phyloP scores from a whole-genome alignment of 1,284 basidiomycete species.

The Gomphus sp. region DNA sequence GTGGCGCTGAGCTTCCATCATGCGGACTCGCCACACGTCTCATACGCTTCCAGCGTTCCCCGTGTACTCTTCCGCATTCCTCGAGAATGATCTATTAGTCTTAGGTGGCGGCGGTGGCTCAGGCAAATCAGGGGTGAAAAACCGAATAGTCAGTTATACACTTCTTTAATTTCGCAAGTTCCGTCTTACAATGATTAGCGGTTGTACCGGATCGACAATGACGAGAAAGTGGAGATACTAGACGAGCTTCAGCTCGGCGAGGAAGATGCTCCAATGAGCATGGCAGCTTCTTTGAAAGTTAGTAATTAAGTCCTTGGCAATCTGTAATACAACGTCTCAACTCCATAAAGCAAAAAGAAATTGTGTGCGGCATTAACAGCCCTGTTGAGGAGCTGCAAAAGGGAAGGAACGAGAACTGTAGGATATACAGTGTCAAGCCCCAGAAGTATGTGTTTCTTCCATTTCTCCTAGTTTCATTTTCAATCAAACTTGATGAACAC shows the following conservation, averaged over 20 bases:
- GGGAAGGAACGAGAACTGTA: constrained; percentile 70
- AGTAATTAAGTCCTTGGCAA: constrained; percentile 11
- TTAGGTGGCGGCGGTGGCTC: constrained; percentile 86
- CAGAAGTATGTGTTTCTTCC: constrained; percentile 41
- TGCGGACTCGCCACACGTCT: constrained; percentile 73
- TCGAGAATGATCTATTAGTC: constrained; percentile 64
- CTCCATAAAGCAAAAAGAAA: constrained; percentile 30
- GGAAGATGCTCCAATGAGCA: constrained; percentile 92
- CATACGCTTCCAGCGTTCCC: constrained; percentile 75
- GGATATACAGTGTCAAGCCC: constrained; percentile 55
- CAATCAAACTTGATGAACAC: constrained; percentile 2
- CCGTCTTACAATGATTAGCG: constrained; percentile 32
- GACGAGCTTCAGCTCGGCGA: constrained; percentile 71
- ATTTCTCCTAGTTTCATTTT: background rate
- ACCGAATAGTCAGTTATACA: constrained; percentile 62
- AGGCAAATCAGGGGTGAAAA: constrained; percentile 78
- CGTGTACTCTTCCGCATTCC: constrained; percentile 82
- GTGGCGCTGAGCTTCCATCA: constrained; percentile 22
- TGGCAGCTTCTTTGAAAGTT: constrained; percentile 64
- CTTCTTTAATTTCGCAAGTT: background rate
- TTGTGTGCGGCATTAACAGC: constrained; percentile 85
- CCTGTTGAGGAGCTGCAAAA: constrained; percentile 48
- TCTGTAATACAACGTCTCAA: constrained; percentile 6
- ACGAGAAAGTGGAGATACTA: constrained; percentile 48
- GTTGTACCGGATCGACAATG: constrained; percentile 58